Conservation (phyloP, 768 basidiomycete species). For the Suillus tomentosus region DNA sequence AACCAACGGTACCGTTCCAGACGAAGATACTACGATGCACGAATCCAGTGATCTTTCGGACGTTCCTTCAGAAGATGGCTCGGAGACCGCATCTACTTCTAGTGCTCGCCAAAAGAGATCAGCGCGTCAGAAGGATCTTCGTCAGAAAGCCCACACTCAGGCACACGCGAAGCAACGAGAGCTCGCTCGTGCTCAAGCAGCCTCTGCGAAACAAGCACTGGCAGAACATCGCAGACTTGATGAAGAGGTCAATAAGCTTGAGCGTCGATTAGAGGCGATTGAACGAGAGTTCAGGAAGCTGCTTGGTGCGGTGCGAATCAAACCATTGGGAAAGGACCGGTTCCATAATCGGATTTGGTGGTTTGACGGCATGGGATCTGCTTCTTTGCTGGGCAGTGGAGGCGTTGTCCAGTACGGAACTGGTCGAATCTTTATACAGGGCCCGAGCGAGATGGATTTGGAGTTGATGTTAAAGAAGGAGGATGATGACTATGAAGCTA, state of each 20-base stretch:
- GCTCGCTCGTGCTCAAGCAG: constrained; percentile 73
- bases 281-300: constrained; percentile 94
- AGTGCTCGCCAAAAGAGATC: constrained; percentile 45
- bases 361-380: constrained; percentile 95
- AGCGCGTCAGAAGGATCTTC: constrained; percentile 52
- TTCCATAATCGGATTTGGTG: constrained; percentile 98
- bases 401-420: constrained; percentile 84
- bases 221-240: constrained; percentile 84
- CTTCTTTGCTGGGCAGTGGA: constrained; percentile 75
- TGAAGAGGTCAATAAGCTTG: constrained; percentile 85
- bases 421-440: constrained; percentile 91
- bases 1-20: constrained; percentile 36
- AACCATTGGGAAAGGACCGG: constrained; percentile 88
- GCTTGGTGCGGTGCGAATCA: constrained; percentile 80
- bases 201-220: constrained; percentile 77
- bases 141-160: constrained; percentile 52
- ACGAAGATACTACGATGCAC: constrained; percentile 60
- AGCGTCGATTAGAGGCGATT: constrained; percentile 79
- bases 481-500: constrained; percentile 53
- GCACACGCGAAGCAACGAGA: constrained; percentile 80
- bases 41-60: constrained; percentile 79
- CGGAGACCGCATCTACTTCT: constrained; percentile 56
- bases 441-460: constrained; percentile 80
- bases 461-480: constrained; percentile 64
- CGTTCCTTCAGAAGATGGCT: constrained; percentile 59